Evolutionary conservation across 148 eudicot genomes (phyloP).

Genomic region (Vaccinium myrtillus): DNA sequence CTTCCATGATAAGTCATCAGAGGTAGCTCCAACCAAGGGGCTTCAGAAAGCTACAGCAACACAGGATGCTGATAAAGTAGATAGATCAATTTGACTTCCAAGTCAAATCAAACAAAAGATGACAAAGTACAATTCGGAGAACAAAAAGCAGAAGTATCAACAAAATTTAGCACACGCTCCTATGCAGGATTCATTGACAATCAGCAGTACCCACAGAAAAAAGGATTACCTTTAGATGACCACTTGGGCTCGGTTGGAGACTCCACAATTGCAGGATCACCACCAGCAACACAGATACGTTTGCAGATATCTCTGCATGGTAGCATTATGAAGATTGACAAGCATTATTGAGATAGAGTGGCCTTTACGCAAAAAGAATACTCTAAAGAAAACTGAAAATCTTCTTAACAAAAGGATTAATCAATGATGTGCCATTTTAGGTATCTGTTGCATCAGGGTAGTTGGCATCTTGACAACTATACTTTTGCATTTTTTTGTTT

Average conservation of each 20-base stretch:
- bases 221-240: slow-evolving; percentile 71
- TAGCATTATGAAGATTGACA: slow-evolving; percentile 9
- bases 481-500: too few species aligned
- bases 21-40: background rate
- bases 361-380: background rate
- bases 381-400: background rate
- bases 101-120: slow-evolving; percentile 6
- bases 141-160: background rate
- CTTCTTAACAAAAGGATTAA: background rate
- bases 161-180: background rate
- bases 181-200: background rate
- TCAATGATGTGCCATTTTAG: background rate
- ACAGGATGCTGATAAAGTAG: background rate
- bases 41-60: background rate
- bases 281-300: slow-evolving; percentile 84
- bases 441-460: too few species aligned
- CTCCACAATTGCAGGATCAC: slow-evolving; percentile 60
- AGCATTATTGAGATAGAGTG: background rate
- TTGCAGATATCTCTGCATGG: slow-evolving; percentile 49
- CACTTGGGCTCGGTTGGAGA: slow-evolving; percentile 94
- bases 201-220: background rate
- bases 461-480: too few species aligned
- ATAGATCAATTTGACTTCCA: background rate
- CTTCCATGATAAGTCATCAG: background rate
- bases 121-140: background rate